Percentiles rank a stretch among this genome's conserved stretches.
phyloP scores from a whole-genome alignment of 2,329 filamentous ascomycete genomes.

The Penicillium sp. region DNA sequence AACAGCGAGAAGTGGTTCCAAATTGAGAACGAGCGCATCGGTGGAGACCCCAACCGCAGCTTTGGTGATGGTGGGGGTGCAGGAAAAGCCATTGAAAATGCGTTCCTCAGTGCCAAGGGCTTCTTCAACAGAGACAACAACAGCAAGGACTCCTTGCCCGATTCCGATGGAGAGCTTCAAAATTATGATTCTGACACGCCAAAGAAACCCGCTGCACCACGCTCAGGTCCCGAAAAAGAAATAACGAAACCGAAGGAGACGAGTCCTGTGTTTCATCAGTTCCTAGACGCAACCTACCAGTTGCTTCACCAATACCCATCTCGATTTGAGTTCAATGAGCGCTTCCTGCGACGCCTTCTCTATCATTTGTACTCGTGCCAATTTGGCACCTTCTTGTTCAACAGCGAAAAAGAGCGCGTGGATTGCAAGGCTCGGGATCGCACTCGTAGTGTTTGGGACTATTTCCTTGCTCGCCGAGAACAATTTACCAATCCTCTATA shows the following conservation, averaged over 20 bases:
- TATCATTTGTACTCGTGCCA: conserved; percentile 97
- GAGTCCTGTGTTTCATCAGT: conserved; percentile 96
- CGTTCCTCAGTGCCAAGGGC: conserved; percentile 78
- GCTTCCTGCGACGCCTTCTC: conserved; percentile 82
- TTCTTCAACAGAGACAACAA: conserved; percentile 82
- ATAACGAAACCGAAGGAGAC: conserved; percentile 82
- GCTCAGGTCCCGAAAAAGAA: conserved; percentile 57
- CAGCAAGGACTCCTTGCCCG: conserved; percentile 63
- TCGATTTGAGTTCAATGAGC: conserved; percentile 94
- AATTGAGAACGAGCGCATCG: conserved; percentile 76
- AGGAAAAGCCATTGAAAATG: conserved; percentile 80
- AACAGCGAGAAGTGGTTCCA: conserved; percentile 94
- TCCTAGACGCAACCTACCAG: conserved; percentile 92
- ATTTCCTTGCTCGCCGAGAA: conserved; percentile 77
- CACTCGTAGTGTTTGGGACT: conserved; percentile 91
- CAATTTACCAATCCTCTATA: conserved; percentile 86
- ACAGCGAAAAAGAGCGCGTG: conserved; percentile 84
- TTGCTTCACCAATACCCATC: conserved; percentile 80
- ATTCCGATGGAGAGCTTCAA: conserved; percentile 59
- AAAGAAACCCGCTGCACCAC: conserved; percentile 39
- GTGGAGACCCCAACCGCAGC: conserved; percentile 51
- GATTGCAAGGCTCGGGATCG: conserved; percentile 68
- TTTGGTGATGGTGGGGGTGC: conserved; percentile 48
- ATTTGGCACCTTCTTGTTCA: conserved; percentile 94
- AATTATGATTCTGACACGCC: conserved; percentile 50